These are phyloP conservation scores for Excoecaria agallocha DNA, from an alignment of 345 rosid genomes.

Conservation along the genomic window DNA sequence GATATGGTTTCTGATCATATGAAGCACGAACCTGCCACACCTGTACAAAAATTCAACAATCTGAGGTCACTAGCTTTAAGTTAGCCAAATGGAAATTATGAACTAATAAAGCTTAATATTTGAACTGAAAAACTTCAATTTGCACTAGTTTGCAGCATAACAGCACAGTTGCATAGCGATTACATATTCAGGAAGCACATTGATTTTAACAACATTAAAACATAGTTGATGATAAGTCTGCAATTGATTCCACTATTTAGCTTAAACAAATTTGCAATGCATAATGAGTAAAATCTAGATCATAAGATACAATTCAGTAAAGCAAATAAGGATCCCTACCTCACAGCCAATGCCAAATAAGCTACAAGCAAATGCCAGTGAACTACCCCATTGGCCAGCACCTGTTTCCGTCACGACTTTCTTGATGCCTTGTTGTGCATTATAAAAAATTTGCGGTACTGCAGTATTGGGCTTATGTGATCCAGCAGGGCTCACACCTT, in stretches of 20 bases:
- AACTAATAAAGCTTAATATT: background rate
- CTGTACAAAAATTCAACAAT: conserved; percentile 28
- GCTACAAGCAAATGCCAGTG: conserved; percentile 88
- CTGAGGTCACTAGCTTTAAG: background rate
- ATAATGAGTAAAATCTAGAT: background rate
- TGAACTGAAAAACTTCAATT: background rate
- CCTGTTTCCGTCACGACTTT: conserved; percentile 91
- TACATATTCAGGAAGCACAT: background rate
- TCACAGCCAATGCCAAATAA: conserved; percentile 72
- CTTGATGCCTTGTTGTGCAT: conserved; percentile 71
- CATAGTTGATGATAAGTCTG: background rate
- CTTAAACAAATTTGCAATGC: background rate
- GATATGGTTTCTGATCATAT: conserved; percentile 86
- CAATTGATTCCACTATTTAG: background rate
- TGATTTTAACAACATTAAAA: background rate
- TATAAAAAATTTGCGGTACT: conserved; percentile 81
- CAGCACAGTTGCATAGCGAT: background rate
- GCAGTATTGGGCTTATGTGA: conserved; percentile 93
- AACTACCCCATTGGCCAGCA: conserved; percentile 98
- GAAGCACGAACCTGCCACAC: conserved; percentile 99
- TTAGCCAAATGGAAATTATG: background rate
- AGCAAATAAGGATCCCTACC: conserved; percentile 36
- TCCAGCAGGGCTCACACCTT: conserved; percentile 96
- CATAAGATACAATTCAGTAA: background rate
- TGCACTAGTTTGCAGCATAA: background rate